These are phyloP conservation scores for Candida ulmi DNA, from an alignment of 805 yeast genomes.

Conservation along the genomic window DNA sequence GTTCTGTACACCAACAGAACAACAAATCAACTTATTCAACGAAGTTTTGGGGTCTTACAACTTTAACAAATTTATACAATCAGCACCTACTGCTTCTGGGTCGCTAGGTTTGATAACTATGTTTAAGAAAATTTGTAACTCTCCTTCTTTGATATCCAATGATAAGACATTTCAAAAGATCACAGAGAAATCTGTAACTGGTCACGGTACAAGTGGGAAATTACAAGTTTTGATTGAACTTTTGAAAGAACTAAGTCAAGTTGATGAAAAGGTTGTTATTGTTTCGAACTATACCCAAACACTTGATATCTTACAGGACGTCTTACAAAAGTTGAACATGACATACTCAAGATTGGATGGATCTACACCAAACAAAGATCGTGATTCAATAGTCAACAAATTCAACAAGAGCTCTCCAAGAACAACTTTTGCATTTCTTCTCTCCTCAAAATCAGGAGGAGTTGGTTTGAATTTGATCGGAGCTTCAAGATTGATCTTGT, in stretches of 20 bases:
- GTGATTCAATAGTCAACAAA: constrained; percentile 60
- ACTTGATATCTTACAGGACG: constrained; percentile 63
- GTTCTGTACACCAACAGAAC: constrained; percentile 68
- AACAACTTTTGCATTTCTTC: constrained; percentile 52
- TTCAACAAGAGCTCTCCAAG: constrained; percentile 35
- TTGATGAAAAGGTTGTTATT: constrained; percentile 73
- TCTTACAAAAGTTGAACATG: constrained; percentile 44
- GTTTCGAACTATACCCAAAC: constrained; percentile 89
- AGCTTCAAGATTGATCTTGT: constrained; percentile 76
- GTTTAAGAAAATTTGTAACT: constrained; percentile 77
- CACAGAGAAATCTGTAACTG: constrained; percentile 4
- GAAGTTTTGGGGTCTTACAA: constrained; percentile 32
- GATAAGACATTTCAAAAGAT: constrained; percentile 38
- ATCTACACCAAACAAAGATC: constrained; percentile 57
- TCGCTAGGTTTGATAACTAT: constrained; percentile 66
- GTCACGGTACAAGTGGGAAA: constrained; percentile 45
- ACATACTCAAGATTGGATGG: constrained; percentile 75
- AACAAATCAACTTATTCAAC: constrained; percentile 53
- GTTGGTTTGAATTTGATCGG: constrained; percentile 87
- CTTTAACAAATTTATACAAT: constrained; percentile 20
- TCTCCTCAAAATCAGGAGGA: constrained; percentile 93
- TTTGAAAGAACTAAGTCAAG: constrained; percentile 40
- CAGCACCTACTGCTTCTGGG: constrained; percentile 24
- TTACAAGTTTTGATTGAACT: constrained; percentile 53
- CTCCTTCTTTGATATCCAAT: constrained; percentile 56